Percentiles rank a stretch among this genome's conserved stretches.
Evolutionary conservation across 805 yeast genomes (phyloP).

Genomic region (Ogataea ganodermae): DNA sequence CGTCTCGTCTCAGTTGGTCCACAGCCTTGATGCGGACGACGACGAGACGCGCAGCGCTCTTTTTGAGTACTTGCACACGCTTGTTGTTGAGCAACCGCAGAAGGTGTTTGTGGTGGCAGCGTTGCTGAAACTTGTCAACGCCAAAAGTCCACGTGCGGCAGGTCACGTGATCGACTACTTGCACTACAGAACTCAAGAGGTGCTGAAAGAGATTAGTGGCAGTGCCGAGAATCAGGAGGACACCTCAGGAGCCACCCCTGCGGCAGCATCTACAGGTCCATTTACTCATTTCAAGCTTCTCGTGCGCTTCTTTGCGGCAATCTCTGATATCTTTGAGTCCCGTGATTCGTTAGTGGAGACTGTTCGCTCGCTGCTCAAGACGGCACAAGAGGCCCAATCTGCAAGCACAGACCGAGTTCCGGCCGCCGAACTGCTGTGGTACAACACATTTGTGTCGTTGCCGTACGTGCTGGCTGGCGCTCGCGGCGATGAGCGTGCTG

Average conservation of each 20-base stretch:
- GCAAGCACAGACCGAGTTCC: constrained; percentile 46
- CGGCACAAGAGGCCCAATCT: constrained; percentile 58
- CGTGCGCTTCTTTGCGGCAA: constrained; percentile 66
- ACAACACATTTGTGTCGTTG: constrained; percentile 58
- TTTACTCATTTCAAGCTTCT: constrained; percentile 74
- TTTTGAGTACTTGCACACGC: constrained; percentile 64
- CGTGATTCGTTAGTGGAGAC: constrained; percentile 45
- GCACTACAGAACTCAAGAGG: constrained; percentile 60
- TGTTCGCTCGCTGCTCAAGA: constrained; percentile 52
- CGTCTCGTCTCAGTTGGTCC: constrained; percentile 65
- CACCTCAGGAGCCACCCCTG: neutral
- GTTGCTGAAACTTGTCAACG: constrained; percentile 64
- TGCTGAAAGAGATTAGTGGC: constrained; percentile 40
- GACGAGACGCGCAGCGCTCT: constrained; percentile 60
- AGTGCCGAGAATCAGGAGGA: constrained; percentile 19
- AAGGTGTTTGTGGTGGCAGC: constrained; percentile 74
- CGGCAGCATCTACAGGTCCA: neutral
- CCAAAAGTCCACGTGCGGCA: constrained; percentile 65
- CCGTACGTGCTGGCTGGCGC: constrained; percentile 50
- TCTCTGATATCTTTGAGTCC: constrained; percentile 60
- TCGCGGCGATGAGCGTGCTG: constrained; percentile 32
- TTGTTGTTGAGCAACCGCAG: constrained; percentile 87
- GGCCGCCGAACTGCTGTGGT: constrained; percentile 68
- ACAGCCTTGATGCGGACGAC: constrained; percentile 64
- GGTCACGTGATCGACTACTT: constrained; percentile 67